A percentile compares a stretch with the other conserved stretches of the same genome.
Evolutionary conservation across 768 basidiomycete species (phyloP).

Genomic region (Russula earlei): DNA sequence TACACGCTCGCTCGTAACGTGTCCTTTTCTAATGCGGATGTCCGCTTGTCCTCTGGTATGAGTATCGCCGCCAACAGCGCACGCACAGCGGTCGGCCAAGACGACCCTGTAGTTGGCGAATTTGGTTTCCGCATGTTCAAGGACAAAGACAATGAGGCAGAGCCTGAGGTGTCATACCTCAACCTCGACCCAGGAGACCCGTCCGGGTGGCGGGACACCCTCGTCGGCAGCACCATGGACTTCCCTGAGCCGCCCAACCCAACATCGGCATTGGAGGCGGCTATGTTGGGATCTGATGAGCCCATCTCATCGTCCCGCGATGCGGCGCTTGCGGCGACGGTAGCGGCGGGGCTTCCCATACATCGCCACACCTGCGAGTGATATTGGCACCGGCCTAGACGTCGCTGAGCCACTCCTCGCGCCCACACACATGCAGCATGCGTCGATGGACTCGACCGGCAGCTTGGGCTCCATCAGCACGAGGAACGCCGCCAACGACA

Average conservation of each 20-base stretch:
- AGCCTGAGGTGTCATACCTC: constrained; percentile 8
- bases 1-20: constrained; percentile 31
- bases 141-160: constrained; percentile 4
- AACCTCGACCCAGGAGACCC: constrained; percentile 15
- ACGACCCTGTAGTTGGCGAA: constrained; percentile 19
- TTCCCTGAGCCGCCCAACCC: not conserved
- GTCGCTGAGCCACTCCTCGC: constrained; percentile 28
- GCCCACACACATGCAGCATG: constrained; percentile 21
- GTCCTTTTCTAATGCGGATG: constrained; percentile 23
- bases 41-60: constrained; percentile 24
- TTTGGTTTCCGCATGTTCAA: constrained; percentile 14
- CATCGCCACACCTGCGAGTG: constrained; percentile 7
- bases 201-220: constrained; percentile 16
- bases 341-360: not conserved
- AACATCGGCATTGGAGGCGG: not conserved
- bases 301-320: not conserved
- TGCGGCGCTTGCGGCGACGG: not conserved
- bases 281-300: not conserved
- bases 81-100: constrained; percentile 22
- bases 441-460: constrained; percentile 18
- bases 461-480: constrained; percentile 20
- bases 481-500: no score
- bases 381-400: constrained; percentile 7
- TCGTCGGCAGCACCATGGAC: constrained; percentile 14
- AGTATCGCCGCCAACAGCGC: constrained; percentile 29